phyloP scores from a whole-genome alignment of 2,329 filamentous ascomycete species.

The Hymenoscyphus occultus region DNA sequence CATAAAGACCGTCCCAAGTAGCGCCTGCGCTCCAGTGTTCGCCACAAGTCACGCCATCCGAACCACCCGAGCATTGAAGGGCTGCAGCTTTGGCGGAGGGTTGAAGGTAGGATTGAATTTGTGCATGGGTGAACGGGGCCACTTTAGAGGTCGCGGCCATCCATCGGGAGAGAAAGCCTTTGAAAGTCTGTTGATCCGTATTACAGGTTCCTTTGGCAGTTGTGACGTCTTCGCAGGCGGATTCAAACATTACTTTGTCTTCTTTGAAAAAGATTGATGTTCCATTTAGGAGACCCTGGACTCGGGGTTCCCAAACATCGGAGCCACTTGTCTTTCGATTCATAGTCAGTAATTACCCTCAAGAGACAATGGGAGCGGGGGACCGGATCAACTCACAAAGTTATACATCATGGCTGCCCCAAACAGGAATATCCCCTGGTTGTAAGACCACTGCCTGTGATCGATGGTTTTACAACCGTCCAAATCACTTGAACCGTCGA shows the following conservation, averaged over 20 bases:
- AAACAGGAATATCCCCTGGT: constrained; percentile 62
- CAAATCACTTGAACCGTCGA: constrained; percentile 56
- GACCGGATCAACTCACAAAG: constrained; percentile 41
- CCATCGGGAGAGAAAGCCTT: constrained; percentile 60
- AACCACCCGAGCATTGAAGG: constrained; percentile 43
- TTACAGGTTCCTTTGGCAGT: constrained; percentile 52
- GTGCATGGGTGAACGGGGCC: constrained; percentile 55
- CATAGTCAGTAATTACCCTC: constrained; percentile 12
- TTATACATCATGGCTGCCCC: constrained; percentile 50
- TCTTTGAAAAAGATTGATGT: constrained; percentile 53
- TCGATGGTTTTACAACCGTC: constrained; percentile 56
- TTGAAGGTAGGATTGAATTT: constrained; percentile 52
- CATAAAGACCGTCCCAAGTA: constrained; percentile 56
- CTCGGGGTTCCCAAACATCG: constrained; percentile 52
- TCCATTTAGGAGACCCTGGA: constrained; percentile 53
- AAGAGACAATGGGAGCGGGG: neutral
- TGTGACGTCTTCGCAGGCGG: constrained; percentile 54
- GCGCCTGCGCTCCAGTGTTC: constrained; percentile 54
- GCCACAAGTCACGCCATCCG: constrained; percentile 57
- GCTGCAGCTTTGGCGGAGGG: constrained; percentile 57
- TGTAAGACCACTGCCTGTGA: constrained; percentile 66
- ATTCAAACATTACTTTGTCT: constrained; percentile 58
- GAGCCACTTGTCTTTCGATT: constrained; percentile 29
- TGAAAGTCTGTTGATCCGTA: constrained; percentile 60
- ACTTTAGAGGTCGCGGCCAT: constrained; percentile 60